Evolutionary conservation across 2,329 filamentous ascomycete species (phyloP), one percentile per base, ranked within the genome.

Genomic region (Xylariaceae sp.): DNA sequence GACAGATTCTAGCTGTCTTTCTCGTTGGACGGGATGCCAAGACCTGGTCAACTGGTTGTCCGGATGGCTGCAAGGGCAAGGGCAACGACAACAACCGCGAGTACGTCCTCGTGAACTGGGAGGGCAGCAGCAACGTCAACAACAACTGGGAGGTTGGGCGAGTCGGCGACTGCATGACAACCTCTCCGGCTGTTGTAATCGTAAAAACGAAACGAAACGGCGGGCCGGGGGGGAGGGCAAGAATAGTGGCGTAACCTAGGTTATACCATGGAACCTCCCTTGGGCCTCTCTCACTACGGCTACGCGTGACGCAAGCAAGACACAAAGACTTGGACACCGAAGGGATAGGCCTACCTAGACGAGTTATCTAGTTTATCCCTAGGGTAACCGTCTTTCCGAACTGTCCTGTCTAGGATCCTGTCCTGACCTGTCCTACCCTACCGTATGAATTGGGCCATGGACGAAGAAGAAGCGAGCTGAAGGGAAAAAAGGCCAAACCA

Each of bases 131-230:
- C 37, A 42, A 42, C 37, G 57, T 13, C 10, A n/a, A 42, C 37
- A 42, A 42, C 37, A 42, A 42, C 37, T 11, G n/a, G 17, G 45
- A 59, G 15, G 42, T 15, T 11, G 54, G 13, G 5, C 35, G 48
- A 56, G 15, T 49, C 18, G 54, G 4, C 13, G 55, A 50, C 54
- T 53, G 59, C 62, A 64, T 64, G 37, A 13, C 37, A 10, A 2
- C 18, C 49, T 55, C 47, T 30, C 4, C 37, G 30, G 35, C 15
- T 11, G n/a, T 57, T 13, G n/a, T 30, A 30, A 30, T 30, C 23
- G 23, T 30, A 30, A 30, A 30, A 30, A 30, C 23, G 11, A 39
- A 58, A 37, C n/a, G 47, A 55, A 13, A 49, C 47, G 39, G 50
- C 47, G 39, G 50, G n/a, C 53, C 47, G 56, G 37, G 37, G 37